These are phyloP conservation scores for Hypoxylon sp. DNA, from an alignment of 2,329 filamentous ascomycete species.

Conservation along the genomic window DNA sequence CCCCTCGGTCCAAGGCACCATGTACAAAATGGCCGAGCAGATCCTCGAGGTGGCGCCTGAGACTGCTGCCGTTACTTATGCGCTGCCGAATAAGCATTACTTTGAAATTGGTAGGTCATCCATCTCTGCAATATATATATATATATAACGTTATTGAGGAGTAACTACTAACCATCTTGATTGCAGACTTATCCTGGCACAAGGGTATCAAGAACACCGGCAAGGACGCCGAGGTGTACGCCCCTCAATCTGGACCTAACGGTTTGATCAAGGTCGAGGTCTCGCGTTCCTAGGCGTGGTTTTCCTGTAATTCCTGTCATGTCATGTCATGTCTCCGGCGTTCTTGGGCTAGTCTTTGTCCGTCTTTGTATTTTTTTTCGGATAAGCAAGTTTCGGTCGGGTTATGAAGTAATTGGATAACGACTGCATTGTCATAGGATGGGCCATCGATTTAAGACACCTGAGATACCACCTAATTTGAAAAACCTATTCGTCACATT, in stretches of 20 bases:
- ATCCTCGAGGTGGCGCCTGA: constrained; percentile 80
- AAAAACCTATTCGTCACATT: too few species aligned
- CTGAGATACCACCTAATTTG: too few species aligned
- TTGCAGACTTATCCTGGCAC: constrained; percentile 90
- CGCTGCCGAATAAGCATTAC: constrained; percentile 97
- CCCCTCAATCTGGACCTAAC: constrained; percentile 91
- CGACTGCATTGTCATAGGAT: constrained; percentile 6
- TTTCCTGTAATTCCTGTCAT: constrained; percentile 9
- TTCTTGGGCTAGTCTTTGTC: constrained; percentile 25
- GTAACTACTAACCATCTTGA: constrained; percentile 8
- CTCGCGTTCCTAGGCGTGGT: constrained; percentile 56
- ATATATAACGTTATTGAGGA: neutral
- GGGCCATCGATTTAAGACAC: too few species aligned
- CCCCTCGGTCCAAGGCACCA: constrained; percentile 93
- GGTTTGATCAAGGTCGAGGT: constrained; percentile 96
- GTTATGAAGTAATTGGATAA: constrained; percentile 9
- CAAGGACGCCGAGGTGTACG: constrained; percentile 93
- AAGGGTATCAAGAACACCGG: constrained; percentile 95
- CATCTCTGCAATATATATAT: neutral
- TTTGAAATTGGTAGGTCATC: constrained; percentile 83
- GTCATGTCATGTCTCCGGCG: constrained; percentile 35
- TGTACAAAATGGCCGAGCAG: constrained; percentile 97
- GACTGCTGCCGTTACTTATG: constrained; percentile 78
- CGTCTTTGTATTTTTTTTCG: constrained; percentile 17
- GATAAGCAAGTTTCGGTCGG: constrained; percentile 3